Evolutionary conservation across 2,329 filamentous ascomycete genomes (phyloP).

Genomic region (Chaetoscypha palmicola): DNA sequence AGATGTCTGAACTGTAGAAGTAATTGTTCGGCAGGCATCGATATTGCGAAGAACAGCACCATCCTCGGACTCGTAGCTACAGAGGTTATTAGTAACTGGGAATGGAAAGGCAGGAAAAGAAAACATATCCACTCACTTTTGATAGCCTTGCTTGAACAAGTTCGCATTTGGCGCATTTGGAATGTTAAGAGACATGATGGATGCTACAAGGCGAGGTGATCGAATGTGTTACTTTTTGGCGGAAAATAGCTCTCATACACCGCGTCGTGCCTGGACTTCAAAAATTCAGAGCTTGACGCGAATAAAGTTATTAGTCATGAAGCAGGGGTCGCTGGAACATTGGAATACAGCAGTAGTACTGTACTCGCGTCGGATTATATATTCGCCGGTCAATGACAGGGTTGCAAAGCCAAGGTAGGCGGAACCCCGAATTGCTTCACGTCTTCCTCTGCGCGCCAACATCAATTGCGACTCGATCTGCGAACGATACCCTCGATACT

Average conservation of each 20-base stretch:
- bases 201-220: neutral
- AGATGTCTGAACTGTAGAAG: constrained; percentile 93
- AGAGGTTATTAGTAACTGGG: constrained; percentile 23
- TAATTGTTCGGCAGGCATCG: constrained; percentile 93
- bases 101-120: neutral
- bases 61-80: constrained; percentile 97
- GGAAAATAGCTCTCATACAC: constrained; percentile 5
- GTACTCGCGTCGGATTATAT: too few relatives aligned
- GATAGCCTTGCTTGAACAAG: constrained; percentile 92
- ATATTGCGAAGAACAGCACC: constrained; percentile 97
- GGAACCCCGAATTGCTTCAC: neutral
- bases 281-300: constrained; percentile 13
- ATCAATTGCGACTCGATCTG: too few relatives aligned
- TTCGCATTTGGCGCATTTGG: constrained; percentile 87
- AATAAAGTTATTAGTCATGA: constrained; percentile 9
- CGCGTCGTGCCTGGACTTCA: constrained; percentile 6
- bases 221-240: neutral
- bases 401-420: neutral
- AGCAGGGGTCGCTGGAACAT: too few relatives aligned
- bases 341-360: too few relatives aligned
- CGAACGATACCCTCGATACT: too few relatives aligned
- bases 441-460: too few relatives aligned
- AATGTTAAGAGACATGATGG: constrained; percentile 86
- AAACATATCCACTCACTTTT: constrained; percentile 54
- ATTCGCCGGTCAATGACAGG: constrained; percentile 6